A percentile compares a stretch with the other conserved stretches of the same genome.
Evolutionary conservation across 208 protist species (phyloP).

Genomic region (Trypanosomatidae sp.): DNA sequence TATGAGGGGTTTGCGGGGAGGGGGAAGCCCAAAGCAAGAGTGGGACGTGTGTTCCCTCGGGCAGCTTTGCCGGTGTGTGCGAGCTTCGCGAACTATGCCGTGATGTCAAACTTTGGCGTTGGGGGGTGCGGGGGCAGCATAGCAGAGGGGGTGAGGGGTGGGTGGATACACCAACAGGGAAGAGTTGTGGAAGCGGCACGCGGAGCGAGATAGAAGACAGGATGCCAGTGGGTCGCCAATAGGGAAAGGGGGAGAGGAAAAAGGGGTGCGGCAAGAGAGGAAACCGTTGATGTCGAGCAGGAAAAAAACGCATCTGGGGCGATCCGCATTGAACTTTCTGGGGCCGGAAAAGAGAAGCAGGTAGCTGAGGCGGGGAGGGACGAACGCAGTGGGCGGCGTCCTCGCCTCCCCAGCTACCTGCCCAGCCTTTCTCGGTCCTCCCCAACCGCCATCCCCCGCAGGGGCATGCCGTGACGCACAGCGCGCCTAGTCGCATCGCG

Average conservation of each 20-base stretch:
- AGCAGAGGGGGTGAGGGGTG: not conserved
- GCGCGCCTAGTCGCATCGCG: not conserved
- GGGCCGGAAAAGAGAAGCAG: not conserved
- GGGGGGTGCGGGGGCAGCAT: not conserved
- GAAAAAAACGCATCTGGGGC: not conserved
- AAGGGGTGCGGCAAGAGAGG: not conserved
- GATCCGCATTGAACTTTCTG: not conserved
- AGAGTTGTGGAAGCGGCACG: not conserved
- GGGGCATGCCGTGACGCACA: not conserved
- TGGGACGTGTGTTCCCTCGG: not conserved
- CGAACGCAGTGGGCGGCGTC: not conserved
- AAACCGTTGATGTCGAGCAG: not conserved
- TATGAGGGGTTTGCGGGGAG: not conserved
- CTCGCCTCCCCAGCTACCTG: not conserved
- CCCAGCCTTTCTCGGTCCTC: not conserved
- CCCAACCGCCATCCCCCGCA: not conserved
- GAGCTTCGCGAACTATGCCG: not conserved
- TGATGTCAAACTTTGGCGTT: not conserved
- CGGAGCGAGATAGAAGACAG: not conserved
- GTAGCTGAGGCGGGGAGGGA: not conserved
- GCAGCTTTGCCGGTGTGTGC: not conserved
- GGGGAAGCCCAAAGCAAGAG: not conserved
- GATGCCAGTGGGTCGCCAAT: not conserved
- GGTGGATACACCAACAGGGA: not conserved
- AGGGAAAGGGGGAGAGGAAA: conserved; percentile 6